A percentile compares a stretch with the other conserved stretches of the same genome.
Conservation (phyloP, 805 yeast genomes). For the Wickerhamomyces canadensis region DNA sequence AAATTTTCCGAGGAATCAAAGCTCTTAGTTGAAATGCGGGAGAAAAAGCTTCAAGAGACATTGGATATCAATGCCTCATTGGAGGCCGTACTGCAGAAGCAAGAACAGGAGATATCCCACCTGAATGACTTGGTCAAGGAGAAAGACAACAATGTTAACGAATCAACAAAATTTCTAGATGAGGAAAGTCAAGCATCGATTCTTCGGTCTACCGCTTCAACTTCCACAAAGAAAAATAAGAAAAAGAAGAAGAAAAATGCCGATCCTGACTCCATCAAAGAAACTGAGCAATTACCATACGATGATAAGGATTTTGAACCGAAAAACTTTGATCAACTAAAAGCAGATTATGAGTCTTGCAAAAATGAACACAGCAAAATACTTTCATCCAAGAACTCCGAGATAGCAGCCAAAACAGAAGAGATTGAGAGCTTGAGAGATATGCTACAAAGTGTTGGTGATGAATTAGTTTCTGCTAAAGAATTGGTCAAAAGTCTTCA, state of each 20-base stretch:
- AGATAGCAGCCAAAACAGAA: constrained; percentile 39
- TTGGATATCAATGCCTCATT: too few species aligned
- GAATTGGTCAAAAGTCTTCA: constrained; percentile 51
- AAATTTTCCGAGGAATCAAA: too few species aligned
- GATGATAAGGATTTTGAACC: background rate
- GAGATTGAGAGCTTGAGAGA: constrained; percentile 71
- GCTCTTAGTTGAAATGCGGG: too few species aligned
- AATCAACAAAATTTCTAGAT: background rate
- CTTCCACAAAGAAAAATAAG: constrained; percentile 15
- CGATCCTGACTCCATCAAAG: constrained; percentile 16
- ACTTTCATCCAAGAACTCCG: constrained; percentile 15
- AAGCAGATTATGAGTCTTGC: background rate
- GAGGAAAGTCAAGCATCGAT: background rate
- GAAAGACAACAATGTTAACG: background rate
- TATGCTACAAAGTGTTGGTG: constrained; percentile 71
- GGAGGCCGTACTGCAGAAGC: background rate
- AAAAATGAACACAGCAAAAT: constrained; percentile 7
- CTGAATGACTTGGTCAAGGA: too few species aligned
- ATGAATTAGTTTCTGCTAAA: constrained; percentile 68
- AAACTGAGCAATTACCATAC: constrained; percentile 15
- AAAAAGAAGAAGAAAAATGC: constrained; percentile 7
- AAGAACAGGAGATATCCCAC: too few species aligned
- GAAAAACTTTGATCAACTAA: constrained; percentile 2
- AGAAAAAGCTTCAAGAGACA: too few species aligned
- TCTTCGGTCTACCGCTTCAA: background rate